Base-by-base conservation (phyloP, 1,284 basidiomycete species). In the Fomitiporia mediterranea region DNA sequence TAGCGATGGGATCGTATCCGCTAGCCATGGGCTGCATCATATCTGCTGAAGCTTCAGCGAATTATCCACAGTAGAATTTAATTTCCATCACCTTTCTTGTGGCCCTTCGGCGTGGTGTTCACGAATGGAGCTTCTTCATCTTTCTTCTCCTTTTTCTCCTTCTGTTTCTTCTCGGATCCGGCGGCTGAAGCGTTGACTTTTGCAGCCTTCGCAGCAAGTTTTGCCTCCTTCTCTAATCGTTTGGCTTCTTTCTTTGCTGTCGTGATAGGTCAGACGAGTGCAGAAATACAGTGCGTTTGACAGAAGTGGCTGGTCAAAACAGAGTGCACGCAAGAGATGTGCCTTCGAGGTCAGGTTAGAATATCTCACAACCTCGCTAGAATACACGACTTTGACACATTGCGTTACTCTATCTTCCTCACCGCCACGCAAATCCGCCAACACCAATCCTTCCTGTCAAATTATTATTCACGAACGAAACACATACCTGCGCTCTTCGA, bases 1-100 rank as follows among this genome's bases (percentile, higher is more conserved):
- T 89, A 52, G 93, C 92, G 62, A 90, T 86, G 9, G 96, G 97
- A 70, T 99, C 96, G 76, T 98, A 99, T 3, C 90, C 91, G 30
- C 80, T 79, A 9, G 89, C 81, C 88, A 98, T 95, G 4, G 93
- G 90, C 61, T 87, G 79, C 2, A 89, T 84, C 59, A 98, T 78
- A 72, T 98, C 94, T 95, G 62, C 6, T 42, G 5, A 17, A 35
- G 15, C 51, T 32, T n/a, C 55, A 34, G 19, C 40, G 19, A 25
- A n/a, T 43, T 28, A 46, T 7, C 13, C 17, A 13, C 1, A n/a
- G 4, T 34, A 38, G 19, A 37, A 19, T 23, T 9, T 27, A 15
- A 27, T 13, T 28, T 7, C 44, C 60, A 68, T 61, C 39, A 89
- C 92, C 91, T 74, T 97, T 97, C 78, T 95, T 97, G 68, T 94